Evolutionary conservation across 495 filamentous ascomycete species (phyloP).

Genomic region (Tuber borchii): DNA sequence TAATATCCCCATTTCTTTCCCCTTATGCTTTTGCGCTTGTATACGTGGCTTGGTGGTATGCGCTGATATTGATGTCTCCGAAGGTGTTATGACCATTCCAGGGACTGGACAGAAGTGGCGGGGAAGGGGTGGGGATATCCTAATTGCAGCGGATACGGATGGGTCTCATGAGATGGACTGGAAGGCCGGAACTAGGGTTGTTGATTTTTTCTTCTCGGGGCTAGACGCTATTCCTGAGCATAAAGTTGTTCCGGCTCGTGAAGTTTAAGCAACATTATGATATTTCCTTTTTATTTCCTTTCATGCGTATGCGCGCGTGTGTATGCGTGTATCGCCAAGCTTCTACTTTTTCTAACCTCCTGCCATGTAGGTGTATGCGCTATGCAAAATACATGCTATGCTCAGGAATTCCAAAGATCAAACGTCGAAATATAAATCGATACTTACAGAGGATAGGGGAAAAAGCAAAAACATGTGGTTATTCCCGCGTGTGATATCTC

Average conservation of each 20-base stretch:
- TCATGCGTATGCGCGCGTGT: neutral
- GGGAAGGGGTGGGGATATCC: slow-evolving; percentile 1
- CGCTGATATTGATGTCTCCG: neutral
- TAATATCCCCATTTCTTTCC: neutral
- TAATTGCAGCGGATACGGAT: neutral
- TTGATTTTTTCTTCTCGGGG: neutral
- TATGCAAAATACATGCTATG: neutral
- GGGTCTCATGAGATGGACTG: slow-evolving; percentile 2
- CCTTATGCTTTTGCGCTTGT: neutral
- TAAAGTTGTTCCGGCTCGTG: neutral
- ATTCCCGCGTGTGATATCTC: neutral
- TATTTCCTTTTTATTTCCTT: neutral
- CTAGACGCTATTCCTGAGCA: neutral
- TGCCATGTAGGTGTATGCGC: neutral
- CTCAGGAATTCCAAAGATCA: neutral
- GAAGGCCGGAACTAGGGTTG: neutral
- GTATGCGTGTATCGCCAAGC: neutral
- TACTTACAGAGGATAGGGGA: neutral
- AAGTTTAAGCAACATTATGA: neutral
- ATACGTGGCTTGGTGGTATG: neutral
- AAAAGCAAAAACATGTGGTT: neutral
- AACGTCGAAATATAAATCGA: neutral
- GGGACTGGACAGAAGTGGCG: neutral
- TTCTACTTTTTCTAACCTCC: neutral
- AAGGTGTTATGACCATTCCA: neutral